Percentiles rank a stretch among this genome's conserved stretches.
These are phyloP conservation scores for Heliamphora ciliata DNA, from an alignment of 179 eudicot species.

Conservation along the genomic window DNA sequence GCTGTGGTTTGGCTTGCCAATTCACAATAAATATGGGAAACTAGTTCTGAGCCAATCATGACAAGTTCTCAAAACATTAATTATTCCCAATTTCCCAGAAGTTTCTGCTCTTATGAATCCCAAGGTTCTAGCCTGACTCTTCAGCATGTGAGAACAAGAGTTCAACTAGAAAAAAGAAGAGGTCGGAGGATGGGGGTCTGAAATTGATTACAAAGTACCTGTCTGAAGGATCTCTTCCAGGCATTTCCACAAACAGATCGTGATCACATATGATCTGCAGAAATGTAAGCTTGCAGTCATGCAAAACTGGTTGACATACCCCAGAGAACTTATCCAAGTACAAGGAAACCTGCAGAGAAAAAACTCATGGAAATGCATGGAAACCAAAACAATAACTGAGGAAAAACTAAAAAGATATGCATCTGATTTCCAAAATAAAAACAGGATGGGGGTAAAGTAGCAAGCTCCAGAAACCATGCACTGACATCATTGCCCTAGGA, in stretches of 20 bases:
- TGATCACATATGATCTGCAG: constrained; percentile 95
- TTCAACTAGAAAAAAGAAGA: background rate
- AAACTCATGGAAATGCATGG: background rate
- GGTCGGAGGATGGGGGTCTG: background rate
- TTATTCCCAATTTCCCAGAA: background rate
- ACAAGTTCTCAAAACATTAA: background rate
- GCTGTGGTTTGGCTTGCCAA: background rate
- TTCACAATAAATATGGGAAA: background rate
- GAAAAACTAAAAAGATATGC: background rate
- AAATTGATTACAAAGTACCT: constrained; percentile 37
- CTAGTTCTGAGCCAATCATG: background rate
- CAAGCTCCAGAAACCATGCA: background rate
- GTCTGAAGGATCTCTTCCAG: constrained; percentile 98
- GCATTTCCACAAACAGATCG: constrained; percentile 99
- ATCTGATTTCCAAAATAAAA: background rate
- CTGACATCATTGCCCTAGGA: background rate
- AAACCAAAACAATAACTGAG: background rate
- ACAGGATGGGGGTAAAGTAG: background rate
- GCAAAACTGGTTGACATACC: constrained; percentile 79
- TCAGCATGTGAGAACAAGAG: background rate
- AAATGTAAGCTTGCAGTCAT: constrained; percentile 98
- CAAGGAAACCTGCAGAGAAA: constrained; percentile 65
- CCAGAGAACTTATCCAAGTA: constrained; percentile 97
- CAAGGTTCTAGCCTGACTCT: constrained; percentile 8
- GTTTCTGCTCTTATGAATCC: background rate